Conservation (phyloP, 225 moss, liverwort and hornwort genomes). For the Antitrichia curtipendula region DNA sequence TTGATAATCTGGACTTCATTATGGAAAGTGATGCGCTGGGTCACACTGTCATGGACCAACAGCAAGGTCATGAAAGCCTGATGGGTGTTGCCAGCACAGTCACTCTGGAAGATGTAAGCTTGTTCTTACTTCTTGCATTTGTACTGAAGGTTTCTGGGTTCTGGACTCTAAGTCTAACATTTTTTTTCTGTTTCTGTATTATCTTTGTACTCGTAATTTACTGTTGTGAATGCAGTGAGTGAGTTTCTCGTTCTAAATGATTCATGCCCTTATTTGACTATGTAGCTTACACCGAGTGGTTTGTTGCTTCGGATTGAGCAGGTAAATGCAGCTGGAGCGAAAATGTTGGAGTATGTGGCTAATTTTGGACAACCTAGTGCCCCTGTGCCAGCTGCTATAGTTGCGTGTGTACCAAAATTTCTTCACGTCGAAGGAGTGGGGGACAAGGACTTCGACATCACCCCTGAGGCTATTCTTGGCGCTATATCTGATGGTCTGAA, state of each 20-base stretch:
- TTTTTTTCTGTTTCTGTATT: neutral
- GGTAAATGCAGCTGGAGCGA: constrained; percentile 82
- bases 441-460: constrained; percentile 69
- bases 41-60: constrained; percentile 99
- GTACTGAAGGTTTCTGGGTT: neutral
- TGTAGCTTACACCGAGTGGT: neutral
- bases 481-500: constrained; percentile 73
- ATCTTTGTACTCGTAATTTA: neutral
- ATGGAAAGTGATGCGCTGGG: constrained; percentile 98
- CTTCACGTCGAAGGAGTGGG: constrained; percentile 87
- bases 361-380: constrained; percentile 70
- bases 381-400: constrained; percentile 88
- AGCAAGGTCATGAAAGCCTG: constrained; percentile 96
- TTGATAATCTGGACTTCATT: constrained; percentile 97
- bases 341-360: constrained; percentile 84
- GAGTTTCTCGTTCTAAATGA: neutral
- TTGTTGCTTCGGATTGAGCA: constrained; percentile 11
- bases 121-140: neutral
- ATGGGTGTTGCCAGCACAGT: constrained; percentile 86
- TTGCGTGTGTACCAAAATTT: constrained; percentile 91
- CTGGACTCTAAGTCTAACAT: neutral
- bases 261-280: neutral
- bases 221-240: neutral
- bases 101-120: constrained; percentile 90
- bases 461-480: constrained; percentile 69